A percentile compares a stretch with the other conserved stretches of the same genome.
phyloP scores from a whole-genome alignment of 2,329 filamentous ascomycete species.

The Cryphonectria nitschkei region DNA sequence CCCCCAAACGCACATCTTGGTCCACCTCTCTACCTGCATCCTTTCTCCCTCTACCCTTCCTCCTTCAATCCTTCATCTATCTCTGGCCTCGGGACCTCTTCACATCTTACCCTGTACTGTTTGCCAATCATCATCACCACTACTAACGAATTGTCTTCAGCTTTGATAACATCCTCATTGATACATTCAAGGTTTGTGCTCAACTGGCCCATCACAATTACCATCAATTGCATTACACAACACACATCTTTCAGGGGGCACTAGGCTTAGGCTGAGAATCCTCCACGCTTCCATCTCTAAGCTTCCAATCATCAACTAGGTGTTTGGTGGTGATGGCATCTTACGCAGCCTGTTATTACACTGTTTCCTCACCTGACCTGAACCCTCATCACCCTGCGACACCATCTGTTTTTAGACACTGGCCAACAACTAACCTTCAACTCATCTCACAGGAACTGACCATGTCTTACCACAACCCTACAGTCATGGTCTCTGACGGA shows the following conservation, averaged over 20 bases:
- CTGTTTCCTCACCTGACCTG: neutral
- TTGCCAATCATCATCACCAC: neutral
- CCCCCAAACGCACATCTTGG: neutral
- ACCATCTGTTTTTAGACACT: neutral
- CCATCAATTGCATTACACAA: neutral
- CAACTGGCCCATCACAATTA: neutral
- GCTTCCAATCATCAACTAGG: neutral
- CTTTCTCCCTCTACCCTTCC: neutral
- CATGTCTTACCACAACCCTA: slow-evolving; percentile 34
- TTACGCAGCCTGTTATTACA: neutral
- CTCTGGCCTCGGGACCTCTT: neutral
- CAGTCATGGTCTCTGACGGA: slow-evolving; percentile 33
- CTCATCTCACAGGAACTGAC: slow-evolving; percentile 24
- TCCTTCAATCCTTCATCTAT: neutral
- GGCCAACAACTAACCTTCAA: slow-evolving; percentile 23
- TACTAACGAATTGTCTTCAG: slow-evolving; percentile 9
- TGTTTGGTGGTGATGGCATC: neutral
- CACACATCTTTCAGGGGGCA: neutral
- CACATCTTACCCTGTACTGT: neutral
- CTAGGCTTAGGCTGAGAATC: neutral
- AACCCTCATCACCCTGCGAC: neutral
- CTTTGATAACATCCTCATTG: slow-evolving; percentile 28
- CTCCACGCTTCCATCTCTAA: neutral
- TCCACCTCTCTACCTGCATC: neutral
- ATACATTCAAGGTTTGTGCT: slow-evolving; percentile 27